Conservation (phyloP, 108 stramenopile species). For the Fistulifera pelliculosa region DNA sequence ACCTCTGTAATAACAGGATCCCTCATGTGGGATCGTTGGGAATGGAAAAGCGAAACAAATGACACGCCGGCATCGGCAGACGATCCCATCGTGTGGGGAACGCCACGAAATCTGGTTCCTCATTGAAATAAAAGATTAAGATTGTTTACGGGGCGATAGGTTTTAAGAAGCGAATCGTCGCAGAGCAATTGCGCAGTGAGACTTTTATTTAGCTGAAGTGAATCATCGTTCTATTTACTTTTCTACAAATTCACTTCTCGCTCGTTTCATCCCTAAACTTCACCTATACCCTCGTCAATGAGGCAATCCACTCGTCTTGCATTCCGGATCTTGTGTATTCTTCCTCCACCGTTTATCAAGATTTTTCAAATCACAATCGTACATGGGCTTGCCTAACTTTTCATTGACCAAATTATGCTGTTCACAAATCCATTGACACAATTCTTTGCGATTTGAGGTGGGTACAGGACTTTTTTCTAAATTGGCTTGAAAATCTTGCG, state of each 20-base stretch:
- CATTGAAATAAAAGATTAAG: constrained; percentile 6
- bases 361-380: constrained; percentile 58
- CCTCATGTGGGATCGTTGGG: constrained; percentile 53
- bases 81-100: constrained; percentile 12
- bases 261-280: too few relatives aligned
- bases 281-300: too few relatives aligned
- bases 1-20: too few relatives aligned
- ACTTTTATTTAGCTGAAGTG: too few relatives aligned
- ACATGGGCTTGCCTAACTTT: constrained; percentile 71
- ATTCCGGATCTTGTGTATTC: constrained; percentile 18
- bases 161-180: too few relatives aligned
- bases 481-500: constrained; percentile 67
- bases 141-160: too few relatives aligned
- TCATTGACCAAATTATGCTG: constrained; percentile 79
- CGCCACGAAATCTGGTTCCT: constrained; percentile 17
- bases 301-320: too few relatives aligned
- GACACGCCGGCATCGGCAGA: constrained; percentile 8
- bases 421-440: constrained; percentile 79
- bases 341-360: constrained; percentile 83
- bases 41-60: constrained; percentile 22
- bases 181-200: too few relatives aligned
- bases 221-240: too few relatives aligned
- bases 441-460: constrained; percentile 46
- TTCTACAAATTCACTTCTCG: too few relatives aligned
- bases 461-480: constrained; percentile 47